phyloP scores from a whole-genome alignment of 371 early-diverging fungal species.

The Actinomucor elegans region DNA sequence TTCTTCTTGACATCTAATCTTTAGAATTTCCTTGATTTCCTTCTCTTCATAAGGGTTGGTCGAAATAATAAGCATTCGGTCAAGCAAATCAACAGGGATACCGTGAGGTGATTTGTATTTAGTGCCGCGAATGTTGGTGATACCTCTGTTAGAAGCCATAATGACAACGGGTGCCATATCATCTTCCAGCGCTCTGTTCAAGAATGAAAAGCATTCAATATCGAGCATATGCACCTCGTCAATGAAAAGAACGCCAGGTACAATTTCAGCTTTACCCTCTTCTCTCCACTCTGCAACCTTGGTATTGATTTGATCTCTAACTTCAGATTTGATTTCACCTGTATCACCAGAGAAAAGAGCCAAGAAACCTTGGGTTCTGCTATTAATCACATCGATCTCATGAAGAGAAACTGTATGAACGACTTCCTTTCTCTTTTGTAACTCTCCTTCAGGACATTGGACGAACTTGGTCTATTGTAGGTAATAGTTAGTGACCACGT shows the following conservation, averaged over 20 bases:
- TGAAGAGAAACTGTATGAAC: slow-evolving; percentile 98
- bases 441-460: slow-evolving; percentile 99
- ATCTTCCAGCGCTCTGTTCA: slow-evolving; percentile 96
- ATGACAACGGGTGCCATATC: slow-evolving; percentile 96
- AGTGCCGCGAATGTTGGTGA: slow-evolving; percentile 93
- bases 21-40: slow-evolving; percentile 91
- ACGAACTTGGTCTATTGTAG: slow-evolving; percentile 94
- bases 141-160: slow-evolving; percentile 97
- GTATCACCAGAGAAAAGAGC: slow-evolving; percentile 98
- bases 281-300: slow-evolving; percentile 98
- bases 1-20: slow-evolving; percentile 94
- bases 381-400: slow-evolving; percentile 99
- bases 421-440: slow-evolving; percentile 94
- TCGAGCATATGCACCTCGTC: slow-evolving; percentile 99
- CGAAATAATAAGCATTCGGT: slow-evolving; percentile 92
- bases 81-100: slow-evolving; percentile 96
- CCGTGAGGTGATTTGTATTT: slow-evolving; percentile 94
- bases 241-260: slow-evolving; percentile 98
- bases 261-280: slow-evolving; percentile 98
- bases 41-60: slow-evolving; percentile 83
- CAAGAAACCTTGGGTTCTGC: slow-evolving; percentile 94
- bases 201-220: slow-evolving; percentile 98
- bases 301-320: slow-evolving; percentile 97
- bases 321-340: slow-evolving; percentile 97
- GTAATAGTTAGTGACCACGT: not conserved